phyloP scores from a whole-genome alignment of 495 filamentous ascomycete species.

The Neurospora terricola region DNA sequence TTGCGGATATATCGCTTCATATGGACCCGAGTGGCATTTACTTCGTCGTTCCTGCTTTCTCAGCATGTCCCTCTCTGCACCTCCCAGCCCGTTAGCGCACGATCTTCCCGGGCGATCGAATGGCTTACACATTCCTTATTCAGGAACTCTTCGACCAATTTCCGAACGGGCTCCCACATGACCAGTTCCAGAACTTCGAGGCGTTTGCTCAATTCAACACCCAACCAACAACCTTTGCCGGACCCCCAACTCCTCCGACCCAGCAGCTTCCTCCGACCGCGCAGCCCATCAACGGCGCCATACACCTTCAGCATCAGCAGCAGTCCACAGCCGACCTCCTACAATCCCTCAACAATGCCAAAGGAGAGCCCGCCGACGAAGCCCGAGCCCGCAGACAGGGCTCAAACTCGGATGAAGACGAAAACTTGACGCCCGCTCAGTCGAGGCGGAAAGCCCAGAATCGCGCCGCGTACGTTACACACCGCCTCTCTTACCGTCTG shows the following conservation, averaged over 20 bases:
- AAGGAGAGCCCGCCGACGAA: slow-evolving; percentile 19
- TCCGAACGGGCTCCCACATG: slow-evolving; percentile 27
- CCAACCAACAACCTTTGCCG: slow-evolving; percentile 25
- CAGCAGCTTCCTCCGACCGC: slow-evolving; percentile 11
- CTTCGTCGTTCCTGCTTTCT: not conserved
- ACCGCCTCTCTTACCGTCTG: slow-evolving; percentile 3
- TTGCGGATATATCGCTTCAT: not conserved
- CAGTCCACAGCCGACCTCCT: slow-evolving; percentile 21
- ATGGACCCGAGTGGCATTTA: not conserved
- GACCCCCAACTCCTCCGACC: slow-evolving; percentile 35
- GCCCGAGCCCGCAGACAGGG: slow-evolving; percentile 33
- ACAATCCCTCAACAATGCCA: slow-evolving; percentile 22
- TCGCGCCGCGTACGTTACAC: slow-evolving; percentile 73
- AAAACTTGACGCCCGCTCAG: slow-evolving; percentile 64
- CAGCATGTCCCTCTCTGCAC: not conserved
- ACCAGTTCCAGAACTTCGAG: slow-evolving; percentile 37
- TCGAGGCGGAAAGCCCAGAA: slow-evolving; percentile 91
- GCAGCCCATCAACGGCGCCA: slow-evolving; percentile 20
- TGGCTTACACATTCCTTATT: slow-evolving; percentile 33
- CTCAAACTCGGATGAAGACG: slow-evolving; percentile 45
- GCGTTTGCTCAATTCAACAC: slow-evolving; percentile 31
- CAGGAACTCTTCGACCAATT: slow-evolving; percentile 38
- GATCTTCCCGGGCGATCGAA: slow-evolving; percentile 1
- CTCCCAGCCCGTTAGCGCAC: not conserved
- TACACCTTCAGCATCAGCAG: slow-evolving; percentile 13